Evolutionary conservation across 2,329 filamentous ascomycete species (phyloP).

Genomic region (Aspergillus brunneoviolaceus): DNA sequence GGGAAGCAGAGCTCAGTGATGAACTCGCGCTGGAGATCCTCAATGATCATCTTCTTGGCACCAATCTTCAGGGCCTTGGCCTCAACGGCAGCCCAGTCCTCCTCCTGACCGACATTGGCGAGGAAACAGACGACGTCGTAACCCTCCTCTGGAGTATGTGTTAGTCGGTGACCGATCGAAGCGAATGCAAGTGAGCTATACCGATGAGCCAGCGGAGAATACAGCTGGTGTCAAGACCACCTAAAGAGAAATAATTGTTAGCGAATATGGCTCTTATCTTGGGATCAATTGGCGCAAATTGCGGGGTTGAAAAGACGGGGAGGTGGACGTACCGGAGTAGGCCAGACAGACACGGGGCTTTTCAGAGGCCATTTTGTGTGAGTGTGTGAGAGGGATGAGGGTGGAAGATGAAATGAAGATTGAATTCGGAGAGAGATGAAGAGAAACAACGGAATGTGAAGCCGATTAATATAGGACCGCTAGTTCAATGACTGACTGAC

Average conservation of each 20-base stretch:
- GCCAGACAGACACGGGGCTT: constrained; percentile 23
- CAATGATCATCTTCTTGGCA: constrained; percentile 62
- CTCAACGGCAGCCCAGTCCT: constrained; percentile 72
- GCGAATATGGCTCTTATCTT: background rate
- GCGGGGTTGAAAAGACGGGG: background rate
- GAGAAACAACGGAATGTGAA: background rate
- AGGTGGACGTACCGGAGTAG: constrained; percentile 22
- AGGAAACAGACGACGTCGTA: constrained; percentile 20
- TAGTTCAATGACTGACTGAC: background rate
- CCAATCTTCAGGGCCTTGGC: constrained; percentile 70
- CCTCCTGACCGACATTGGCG: constrained; percentile 73
- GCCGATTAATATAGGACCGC: background rate
- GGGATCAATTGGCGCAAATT: background rate
- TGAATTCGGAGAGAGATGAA: background rate
- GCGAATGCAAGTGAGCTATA: background rate
- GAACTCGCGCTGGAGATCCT: constrained; percentile 70
- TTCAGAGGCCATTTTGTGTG: constrained; percentile 17
- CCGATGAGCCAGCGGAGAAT: constrained; percentile 20
- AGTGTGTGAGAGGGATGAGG: background rate
- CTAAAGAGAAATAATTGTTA: constrained; percentile 18
- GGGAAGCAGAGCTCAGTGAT: constrained; percentile 78
- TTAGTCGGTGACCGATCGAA: constrained; percentile 2
- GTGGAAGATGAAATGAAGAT: background rate
- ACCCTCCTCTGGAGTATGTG: constrained; percentile 13
- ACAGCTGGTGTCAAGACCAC: constrained; percentile 49